Evolutionary conservation across 768 basidiomycete species (phyloP).

Genomic region (Boletus vermiculosoides): DNA sequence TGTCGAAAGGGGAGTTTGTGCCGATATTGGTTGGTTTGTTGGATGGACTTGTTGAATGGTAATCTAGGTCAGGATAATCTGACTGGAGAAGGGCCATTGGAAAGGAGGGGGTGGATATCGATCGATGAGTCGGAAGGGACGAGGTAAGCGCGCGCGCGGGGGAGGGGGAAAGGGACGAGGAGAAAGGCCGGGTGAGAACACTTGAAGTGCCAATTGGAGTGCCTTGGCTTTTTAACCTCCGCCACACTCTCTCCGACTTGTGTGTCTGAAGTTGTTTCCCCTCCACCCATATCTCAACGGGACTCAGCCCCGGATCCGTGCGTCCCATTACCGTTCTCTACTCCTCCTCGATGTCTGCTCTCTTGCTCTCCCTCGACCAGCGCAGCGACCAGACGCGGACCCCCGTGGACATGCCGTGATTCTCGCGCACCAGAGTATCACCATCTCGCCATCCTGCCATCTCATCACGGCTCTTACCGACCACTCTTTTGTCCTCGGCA

Average conservation of each 20-base stretch:
- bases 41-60: constrained; percentile 26
- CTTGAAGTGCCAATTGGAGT: constrained; percentile 21
- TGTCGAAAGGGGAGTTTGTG: constrained; percentile 35
- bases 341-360: too few species aligned
- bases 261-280: too few species aligned
- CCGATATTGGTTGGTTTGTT: constrained; percentile 28
- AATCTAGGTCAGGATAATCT: constrained; percentile 31
- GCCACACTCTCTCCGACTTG: constrained; percentile 13
- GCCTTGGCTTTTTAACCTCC: constrained; percentile 33
- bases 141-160: constrained; percentile 21
- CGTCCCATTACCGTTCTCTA: too few species aligned
- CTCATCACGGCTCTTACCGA: constrained; percentile 4
- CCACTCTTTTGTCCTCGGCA: background rate
- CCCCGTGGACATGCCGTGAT: background rate
- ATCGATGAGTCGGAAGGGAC: constrained; percentile 5
- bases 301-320: background rate
- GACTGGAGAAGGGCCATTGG: constrained; percentile 32
- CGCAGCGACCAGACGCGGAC: background rate
- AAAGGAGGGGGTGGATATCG: background rate
- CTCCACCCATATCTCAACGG: background rate
- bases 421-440: background rate
- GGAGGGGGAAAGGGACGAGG: background rate
- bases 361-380: too few species aligned
- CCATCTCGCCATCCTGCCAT: background rate
- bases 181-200: constrained; percentile 32